These are phyloP conservation scores for Chytriomyces sp. DNA, from an alignment of 192 early-diverging fungal species.

Conservation along the genomic window DNA sequence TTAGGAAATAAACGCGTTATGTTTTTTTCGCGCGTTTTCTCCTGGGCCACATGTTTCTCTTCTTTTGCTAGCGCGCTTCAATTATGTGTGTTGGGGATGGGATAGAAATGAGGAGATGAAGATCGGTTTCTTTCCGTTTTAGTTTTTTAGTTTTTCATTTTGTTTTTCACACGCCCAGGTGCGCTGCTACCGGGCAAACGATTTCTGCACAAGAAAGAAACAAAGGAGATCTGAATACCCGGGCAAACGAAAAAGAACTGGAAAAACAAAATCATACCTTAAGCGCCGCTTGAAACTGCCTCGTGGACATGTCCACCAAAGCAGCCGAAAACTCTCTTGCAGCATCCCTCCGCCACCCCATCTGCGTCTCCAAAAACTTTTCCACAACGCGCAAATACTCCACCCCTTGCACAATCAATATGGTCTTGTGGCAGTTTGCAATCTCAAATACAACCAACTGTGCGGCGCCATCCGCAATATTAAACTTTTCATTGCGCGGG, in stretches of 20 bases:
- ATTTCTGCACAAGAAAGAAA: too few species aligned
- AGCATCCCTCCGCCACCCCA: slow-evolving; percentile 11
- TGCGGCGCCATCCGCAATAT: slow-evolving; percentile 76
- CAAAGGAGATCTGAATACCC: slow-evolving; percentile 79
- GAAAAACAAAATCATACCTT: slow-evolving; percentile 34
- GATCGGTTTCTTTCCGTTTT: too few species aligned
- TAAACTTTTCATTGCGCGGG: slow-evolving; percentile 66
- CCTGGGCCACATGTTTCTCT: too few species aligned
- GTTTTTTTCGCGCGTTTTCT: too few species aligned
- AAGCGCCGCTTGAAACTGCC: slow-evolving; percentile 27
- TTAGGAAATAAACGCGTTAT: too few species aligned
- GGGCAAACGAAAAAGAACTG: slow-evolving; percentile 54
- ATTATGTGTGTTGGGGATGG: too few species aligned
- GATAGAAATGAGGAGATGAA: too few species aligned
- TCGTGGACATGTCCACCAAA: slow-evolving; percentile 21
- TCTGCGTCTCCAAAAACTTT: slow-evolving; percentile 6
- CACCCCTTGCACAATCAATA: slow-evolving; percentile 60
- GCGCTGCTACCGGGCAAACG: too few species aligned
- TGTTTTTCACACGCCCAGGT: too few species aligned
- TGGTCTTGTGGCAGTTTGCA: slow-evolving; percentile 53
- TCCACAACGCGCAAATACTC: slow-evolving; percentile 68
- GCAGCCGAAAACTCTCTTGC: slow-evolving; percentile 10
- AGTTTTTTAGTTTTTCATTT: too few species aligned
- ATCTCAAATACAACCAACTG: slow-evolving; percentile 67
- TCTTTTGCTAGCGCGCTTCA: too few species aligned